Evolutionary conservation across 176 grass and related monocot genomes (phyloP), one percentile per base, ranked within the genome.

Genomic region (Urochloa ruziziensis): DNA sequence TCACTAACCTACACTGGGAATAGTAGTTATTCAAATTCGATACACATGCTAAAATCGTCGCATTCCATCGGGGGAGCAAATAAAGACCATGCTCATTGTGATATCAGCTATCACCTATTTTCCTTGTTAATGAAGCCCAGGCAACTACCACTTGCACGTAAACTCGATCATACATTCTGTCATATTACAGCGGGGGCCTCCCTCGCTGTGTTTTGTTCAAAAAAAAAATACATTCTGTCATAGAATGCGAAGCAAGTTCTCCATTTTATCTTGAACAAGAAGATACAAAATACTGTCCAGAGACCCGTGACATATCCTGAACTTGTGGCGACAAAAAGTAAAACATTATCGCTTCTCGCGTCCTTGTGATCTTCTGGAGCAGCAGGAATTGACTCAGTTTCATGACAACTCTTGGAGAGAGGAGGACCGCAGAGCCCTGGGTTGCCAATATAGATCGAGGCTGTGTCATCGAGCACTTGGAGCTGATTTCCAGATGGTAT

Each of bases 401-500:
- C 36, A 37, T 3, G 36, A 47, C 84, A 86, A 16, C 46, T 35
- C 0, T 70, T 77, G 3, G 18, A 21, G 1, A 87, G 70, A 34
- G 85, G 85, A 34, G 30, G 53, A 9, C 77, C 69, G 18, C 85
- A 81, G 21, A 81, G 85, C 0, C 53, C 25, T 0, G 43, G 77
- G 19, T 87, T 81, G 18, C 85, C 70, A 2, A 59, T 59, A 24
- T 59, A 57, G 10, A 25, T 37, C 5, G 44, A 60, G 4, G 36
- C 36, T 5, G 3, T 14, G 19, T 44, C 13, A 36, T 60, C 46
- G 63, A 85, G 27, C 18, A 62, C 46, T 9, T 78, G 74, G 7
- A 85, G 63, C 1, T 84, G 82, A 32, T 21, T 19, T 18, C 73
- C 62, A 0, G 18, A 32, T 10, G 84, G 91, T 33, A 87, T 86